Evolutionary conservation across 257 asterid genomes (phyloP), one percentile per base, ranked within the genome.

Genomic region (Rhazya stricta): DNA sequence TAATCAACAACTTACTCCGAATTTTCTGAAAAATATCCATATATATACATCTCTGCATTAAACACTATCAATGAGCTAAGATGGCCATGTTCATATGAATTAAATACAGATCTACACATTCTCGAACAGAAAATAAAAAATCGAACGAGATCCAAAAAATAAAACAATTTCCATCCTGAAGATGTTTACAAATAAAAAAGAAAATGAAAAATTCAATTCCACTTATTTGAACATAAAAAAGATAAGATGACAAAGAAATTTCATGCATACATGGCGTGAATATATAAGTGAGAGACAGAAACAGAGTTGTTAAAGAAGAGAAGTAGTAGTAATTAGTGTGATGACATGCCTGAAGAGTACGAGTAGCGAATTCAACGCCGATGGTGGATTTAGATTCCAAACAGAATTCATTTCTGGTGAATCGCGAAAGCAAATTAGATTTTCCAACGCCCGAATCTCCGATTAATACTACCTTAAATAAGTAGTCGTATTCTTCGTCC

Each of bases 311-410:
- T n/a, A n/a, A n/a, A n/a, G n/a, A n/a, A n/a, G n/a, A n/a, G n/a
- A 18, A 51, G 58, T 3, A 39, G 27, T 39, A 1, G 42, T 0
- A 32, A 43, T 42, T 2, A 39, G 37, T 23, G 19, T 19, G 7
- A 1, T 43, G 15, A 41, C 75, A 19, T n/a, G 76, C 84, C 75
- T 85, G 86, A 36, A 85, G 89, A 3, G 87, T 83, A 15, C 89
- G 89, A 71, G 89, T 85, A 56, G 89, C 89, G 82, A 85, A 85
- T 71, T 85, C 89, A 67, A 85, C 89, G 76, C 89, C 89, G 68
- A 85, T 85, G 69, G 89, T 85, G 77, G 89, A 85, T 79, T 85
- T 85, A 69, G 87, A 85, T 46, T 85, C 89, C 76, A 85, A 74
- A 70, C 83, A 72, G 79, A 85, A 85, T 56, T 85, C 89, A 45